Evolutionary conservation across 2,329 filamentous ascomycete genomes (phyloP), one percentile per base, ranked within the genome.

Genomic region (Colletotrichum orchidophilum): DNA sequence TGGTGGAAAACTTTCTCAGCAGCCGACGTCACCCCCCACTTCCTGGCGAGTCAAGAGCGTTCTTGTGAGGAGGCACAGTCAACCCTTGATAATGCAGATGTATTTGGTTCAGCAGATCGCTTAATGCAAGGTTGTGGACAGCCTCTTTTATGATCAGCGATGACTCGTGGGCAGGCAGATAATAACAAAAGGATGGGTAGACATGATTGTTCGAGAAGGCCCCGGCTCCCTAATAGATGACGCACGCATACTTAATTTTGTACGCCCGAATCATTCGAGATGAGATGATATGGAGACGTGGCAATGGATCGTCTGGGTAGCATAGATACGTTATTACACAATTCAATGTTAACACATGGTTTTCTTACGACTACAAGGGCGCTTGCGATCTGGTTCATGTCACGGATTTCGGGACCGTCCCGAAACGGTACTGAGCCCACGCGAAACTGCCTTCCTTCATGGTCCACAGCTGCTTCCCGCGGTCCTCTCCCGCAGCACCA

Each of bases 1-100:
- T 89, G 84, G 87, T 89, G 8, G 87, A 89, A 63, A 70, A 85
- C 59, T 89, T 89, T 75, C 78, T 89, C 31, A 87, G 81, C 70
- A 87, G 83, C 57, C 81, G 87, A 21, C 81, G 84, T 18, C 84
- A 77, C 71, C 80, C 82, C 13, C 82, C 84, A 46, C 76, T 79
- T 27, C 82, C 82, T 13, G 81, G 79, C 59, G 81, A 82, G 6
- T 75, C 75, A n/a, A 76, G 71, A 35, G 80, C 77, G 1, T 81
- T 83, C 68, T 39, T 81, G 24, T 82, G 62, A 78, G 26, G 27
- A 24, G 29, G 0, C 9, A 59, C 13, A 8, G 31, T 27, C 2
- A 24, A 35, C 13, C 21, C 4, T 21, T 24, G 13, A 27, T 9
- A 26, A 12, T 24, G 5, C 1, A n/a, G n/a, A 18, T 15, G 7